Percentiles rank a stretch among this genome's conserved stretches.
Evolutionary conservation across 768 basidiomycete species (phyloP).

Genomic region (Antrodiella citrinella): DNA sequence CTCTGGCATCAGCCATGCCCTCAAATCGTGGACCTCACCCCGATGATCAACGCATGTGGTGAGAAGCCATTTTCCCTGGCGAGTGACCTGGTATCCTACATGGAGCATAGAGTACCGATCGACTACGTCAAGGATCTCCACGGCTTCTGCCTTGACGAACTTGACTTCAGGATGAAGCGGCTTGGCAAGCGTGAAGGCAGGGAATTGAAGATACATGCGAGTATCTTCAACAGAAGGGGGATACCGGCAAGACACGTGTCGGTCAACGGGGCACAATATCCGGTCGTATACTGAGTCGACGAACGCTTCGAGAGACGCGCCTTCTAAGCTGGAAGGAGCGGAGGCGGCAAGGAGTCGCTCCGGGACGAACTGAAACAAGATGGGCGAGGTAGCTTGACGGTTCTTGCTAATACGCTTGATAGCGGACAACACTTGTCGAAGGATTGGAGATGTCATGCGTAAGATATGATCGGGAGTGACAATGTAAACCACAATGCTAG

Average conservation of each 20-base stretch:
- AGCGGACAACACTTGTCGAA: conserved; percentile 63
- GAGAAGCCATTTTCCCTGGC: conserved; percentile 69
- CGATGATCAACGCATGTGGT: conserved; percentile 71
- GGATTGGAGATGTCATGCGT: conserved; percentile 53
- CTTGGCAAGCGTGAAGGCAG: conserved; percentile 51
- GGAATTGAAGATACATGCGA: conserved; percentile 53
- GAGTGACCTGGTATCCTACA: conserved; percentile 61
- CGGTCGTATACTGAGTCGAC: conserved; percentile 68
- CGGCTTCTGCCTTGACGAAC: conserved; percentile 32
- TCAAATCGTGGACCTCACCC: conserved; percentile 65
- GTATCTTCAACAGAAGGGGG: conserved; percentile 29
- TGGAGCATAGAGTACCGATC: conserved; percentile 63
- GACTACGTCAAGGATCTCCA: conserved; percentile 38
- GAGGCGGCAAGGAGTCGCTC: conserved; percentile 47
- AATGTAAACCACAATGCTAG: conserved; percentile 53
- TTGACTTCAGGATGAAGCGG: conserved; percentile 23
- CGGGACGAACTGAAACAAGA: conserved; percentile 70
- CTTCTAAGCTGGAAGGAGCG: conserved; percentile 29
- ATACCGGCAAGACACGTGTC: conserved; percentile 42
- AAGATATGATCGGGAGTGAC: conserved; percentile 53
- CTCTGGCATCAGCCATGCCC: conserved; percentile 51
- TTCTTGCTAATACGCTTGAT: conserved; percentile 48
- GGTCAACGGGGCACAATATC: conserved; percentile 50
- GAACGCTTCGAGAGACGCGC: conserved; percentile 40
- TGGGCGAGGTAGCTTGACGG: conserved; percentile 25